phyloP scores from a whole-genome alignment of 441 rosid genomes.

The Viola pubescens region DNA sequence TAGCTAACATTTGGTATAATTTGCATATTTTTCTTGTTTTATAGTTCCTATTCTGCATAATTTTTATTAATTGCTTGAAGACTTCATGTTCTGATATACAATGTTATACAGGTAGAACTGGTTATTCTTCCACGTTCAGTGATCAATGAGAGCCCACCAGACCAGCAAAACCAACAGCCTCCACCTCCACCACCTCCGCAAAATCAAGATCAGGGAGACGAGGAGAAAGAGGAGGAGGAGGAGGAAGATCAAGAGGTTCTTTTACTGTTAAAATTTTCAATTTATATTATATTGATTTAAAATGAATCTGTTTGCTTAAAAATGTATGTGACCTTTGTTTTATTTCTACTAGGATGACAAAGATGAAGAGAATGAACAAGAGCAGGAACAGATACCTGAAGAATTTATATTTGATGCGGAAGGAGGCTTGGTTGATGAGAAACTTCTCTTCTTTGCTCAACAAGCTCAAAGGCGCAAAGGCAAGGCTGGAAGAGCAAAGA shows the following conservation, averaged over 20 bases:
- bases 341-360: constrained; percentile 39
- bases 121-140: constrained; percentile 96
- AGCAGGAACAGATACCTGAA: constrained; percentile 92
- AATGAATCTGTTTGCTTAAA: constrained; percentile 3
- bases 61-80: not conserved
- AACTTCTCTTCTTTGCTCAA: constrained; percentile 95
- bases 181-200: constrained; percentile 97
- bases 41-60: not conserved
- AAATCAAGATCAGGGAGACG: constrained; percentile 69
- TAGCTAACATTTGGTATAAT: not conserved
- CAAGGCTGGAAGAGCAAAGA: constrained; percentile 98
- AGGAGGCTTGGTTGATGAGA: constrained; percentile 98
- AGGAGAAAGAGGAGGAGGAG: constrained; percentile 80
- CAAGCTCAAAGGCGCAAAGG: constrained; percentile 92
- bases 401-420: constrained; percentile 98
- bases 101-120: constrained; percentile 71
- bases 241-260: constrained; percentile 78
- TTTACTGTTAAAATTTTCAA: constrained; percentile 8
- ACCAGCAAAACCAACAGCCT: constrained; percentile 85
- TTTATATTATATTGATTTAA: constrained; percentile 1
- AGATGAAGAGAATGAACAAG: constrained; percentile 73
- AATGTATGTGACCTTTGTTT: constrained; percentile 13
- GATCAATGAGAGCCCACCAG: constrained; percentile 73
- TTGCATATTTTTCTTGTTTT: not conserved
- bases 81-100: constrained; percentile 18